Base-by-base conservation (phyloP, 2,329 filamentous ascomycete genomes). In the Clonostachys rhizophaga region DNA sequence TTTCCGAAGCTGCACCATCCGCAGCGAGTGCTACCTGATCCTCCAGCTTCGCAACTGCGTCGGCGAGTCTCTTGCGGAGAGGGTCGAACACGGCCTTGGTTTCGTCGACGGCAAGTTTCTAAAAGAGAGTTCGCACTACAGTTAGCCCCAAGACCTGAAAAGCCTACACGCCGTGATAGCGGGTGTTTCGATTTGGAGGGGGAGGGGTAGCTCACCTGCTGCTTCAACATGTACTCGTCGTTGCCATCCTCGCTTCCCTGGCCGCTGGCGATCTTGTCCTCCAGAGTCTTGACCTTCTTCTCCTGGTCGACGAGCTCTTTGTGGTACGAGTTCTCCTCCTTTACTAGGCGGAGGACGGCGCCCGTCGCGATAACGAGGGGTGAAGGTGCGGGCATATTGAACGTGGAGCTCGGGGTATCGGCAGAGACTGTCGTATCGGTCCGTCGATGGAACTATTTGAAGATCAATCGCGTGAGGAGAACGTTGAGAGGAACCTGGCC, bases 301-400 rank as follows among this genome's bases (percentile, higher is more conserved):
- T 88, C 77, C 64, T 97, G 91, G 54, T 85, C 75, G 53, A 79
- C 73, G 17, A 91, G 78, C 67, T 99, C 94, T 62, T 87, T 87
- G 74, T 91, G 87, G 71, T 99, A 97, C 58, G 86, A 92, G 37
- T 79, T 75, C 67, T 96, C 89, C 68, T 99, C 94, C 68, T 95
- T 96, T 55, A 96, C 81, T 43, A 97, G 81, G 49, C 94, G 89
- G 58, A 80, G 76, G 55, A 97, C 82, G 17, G 89, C 83, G 51
- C 85, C 81, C 20, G 89, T 94, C 41, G 87, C 84, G 62, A 96
- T 94, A 58, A 81, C 69, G 64, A 96, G 82, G 56, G 84, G 79
- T 2, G 85, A 84, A 41, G 88, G 87, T 34, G 89, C 78, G 5
- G 89, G 78, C 91, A 96, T 96, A 18, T 30, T 30, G 24, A 30